Percentiles rank a stretch among this genome's conserved stretches.
These are phyloP conservation scores for Fraxinus albicans DNA, from an alignment of 305 asterid species.

Conservation along the genomic window DNA sequence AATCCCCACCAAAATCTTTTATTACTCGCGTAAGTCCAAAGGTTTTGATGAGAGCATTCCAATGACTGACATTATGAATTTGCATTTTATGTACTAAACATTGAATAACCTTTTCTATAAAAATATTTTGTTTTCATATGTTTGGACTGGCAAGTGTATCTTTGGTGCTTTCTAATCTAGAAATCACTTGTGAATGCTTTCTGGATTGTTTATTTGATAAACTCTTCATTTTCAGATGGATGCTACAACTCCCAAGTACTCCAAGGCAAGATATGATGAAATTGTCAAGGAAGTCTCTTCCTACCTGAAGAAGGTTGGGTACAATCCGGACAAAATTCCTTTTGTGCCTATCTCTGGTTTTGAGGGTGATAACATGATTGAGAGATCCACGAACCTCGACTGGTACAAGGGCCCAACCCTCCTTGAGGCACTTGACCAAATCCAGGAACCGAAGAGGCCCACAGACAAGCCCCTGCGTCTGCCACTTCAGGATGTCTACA, in stretches of 20 bases:
- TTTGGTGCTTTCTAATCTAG: neutral
- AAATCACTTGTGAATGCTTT: neutral
- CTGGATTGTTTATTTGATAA: neutral
- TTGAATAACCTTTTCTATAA: neutral
- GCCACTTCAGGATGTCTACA: slow-evolving; percentile 30
- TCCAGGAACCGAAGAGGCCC: slow-evolving; percentile 26
- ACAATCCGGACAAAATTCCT: slow-evolving; percentile 24
- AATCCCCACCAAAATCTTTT: neutral
- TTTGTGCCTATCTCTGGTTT: slow-evolving; percentile 27
- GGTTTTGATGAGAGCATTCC: neutral
- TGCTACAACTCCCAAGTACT: slow-evolving; percentile 25
- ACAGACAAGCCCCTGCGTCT: slow-evolving; percentile 30
- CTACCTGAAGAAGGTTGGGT: slow-evolving; percentile 28
- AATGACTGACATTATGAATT: neutral
- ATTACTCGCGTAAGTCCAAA: neutral
- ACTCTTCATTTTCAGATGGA: slow-evolving; percentile 11
- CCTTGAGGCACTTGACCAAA: slow-evolving; percentile 26
- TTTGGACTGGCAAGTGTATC: neutral
- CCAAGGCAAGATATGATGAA: slow-evolving; percentile 22
- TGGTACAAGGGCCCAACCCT: slow-evolving; percentile 33
- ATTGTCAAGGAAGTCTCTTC: slow-evolving; percentile 27
- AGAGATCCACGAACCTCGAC: slow-evolving; percentile 24
- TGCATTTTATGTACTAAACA: neutral
- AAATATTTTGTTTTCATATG: neutral
- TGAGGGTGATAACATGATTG: slow-evolving; percentile 30